phyloP scores from a whole-genome alignment of 192 early-diverging fungal species.

The Coemansia sp. region DNA sequence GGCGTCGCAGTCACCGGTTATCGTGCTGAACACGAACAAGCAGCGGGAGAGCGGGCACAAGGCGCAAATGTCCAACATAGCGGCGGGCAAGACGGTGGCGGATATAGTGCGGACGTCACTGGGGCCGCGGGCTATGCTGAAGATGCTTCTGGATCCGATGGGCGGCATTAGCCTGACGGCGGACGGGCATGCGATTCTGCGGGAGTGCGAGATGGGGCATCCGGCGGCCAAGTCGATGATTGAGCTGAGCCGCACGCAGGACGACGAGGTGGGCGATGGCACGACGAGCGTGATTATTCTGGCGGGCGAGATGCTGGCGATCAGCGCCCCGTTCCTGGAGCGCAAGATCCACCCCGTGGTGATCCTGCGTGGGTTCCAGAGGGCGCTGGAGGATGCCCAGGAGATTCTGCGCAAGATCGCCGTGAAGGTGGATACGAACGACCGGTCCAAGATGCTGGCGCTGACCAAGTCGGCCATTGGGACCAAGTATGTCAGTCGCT shows the following conservation, averaged over 20 bases:
- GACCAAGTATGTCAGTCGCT: conserved; percentile 93
- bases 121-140: conserved; percentile 97
- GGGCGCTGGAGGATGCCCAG: conserved; percentile 89
- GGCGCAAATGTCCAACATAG: conserved; percentile 97
- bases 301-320: conserved; percentile 92
- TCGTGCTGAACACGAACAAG: conserved; percentile 86
- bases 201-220: conserved; percentile 99
- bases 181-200: conserved; percentile 97
- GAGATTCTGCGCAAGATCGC: conserved; percentile 80
- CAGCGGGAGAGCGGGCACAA: conserved; percentile 94
- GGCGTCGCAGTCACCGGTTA: conserved; percentile 66
- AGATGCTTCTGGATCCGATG: conserved; percentile 99
- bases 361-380: conserved; percentile 89
- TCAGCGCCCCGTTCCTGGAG: conserved; percentile 87
- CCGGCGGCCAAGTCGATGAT: conserved; percentile 99
- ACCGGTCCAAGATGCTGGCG: conserved; percentile 83
- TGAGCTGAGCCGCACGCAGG: conserved; percentile 97
- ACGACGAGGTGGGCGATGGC: conserved; percentile 99
- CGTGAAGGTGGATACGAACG: conserved; percentile 72
- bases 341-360: conserved; percentile 98
- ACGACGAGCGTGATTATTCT: conserved; percentile 98
- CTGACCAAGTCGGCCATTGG: conserved; percentile 91
- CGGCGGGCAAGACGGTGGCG: conserved; percentile 95
- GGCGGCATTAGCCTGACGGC: conserved; percentile 98
- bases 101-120: conserved; percentile 98